phyloP scores from a whole-genome alignment of 2,329 filamentous ascomycete genomes.

The Septoria petroselini region DNA sequence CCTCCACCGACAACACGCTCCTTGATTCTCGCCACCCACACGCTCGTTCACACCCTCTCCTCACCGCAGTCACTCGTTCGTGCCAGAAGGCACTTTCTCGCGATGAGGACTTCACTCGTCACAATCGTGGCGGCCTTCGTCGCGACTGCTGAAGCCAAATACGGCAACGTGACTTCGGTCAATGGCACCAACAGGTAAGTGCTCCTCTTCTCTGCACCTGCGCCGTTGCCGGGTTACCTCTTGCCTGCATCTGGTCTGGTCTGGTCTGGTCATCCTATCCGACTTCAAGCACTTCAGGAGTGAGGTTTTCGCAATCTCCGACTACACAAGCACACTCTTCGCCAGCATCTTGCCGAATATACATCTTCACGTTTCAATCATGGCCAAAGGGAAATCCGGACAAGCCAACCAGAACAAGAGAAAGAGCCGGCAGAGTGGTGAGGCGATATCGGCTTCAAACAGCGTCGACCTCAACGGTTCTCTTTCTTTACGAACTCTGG shows the following conservation, averaged over 20 bases:
- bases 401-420: not conserved
- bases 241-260: not conserved
- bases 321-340: conserved; percentile 6
- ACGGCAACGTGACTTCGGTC: conserved; percentile 15
- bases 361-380: conserved; percentile 1
- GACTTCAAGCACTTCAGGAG: not conserved
- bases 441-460: not conserved
- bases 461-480: not conserved
- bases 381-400: conserved; percentile 6
- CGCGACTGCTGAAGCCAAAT: conserved; percentile 12
- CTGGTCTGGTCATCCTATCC: too few relatives aligned
- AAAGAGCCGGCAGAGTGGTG: not conserved
- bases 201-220: conserved; percentile 1
- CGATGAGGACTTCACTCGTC: conserved; percentile 21
- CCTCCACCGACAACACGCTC: conserved; percentile 15
- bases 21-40: conserved; percentile 4
- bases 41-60: conserved; percentile 22
- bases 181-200: conserved; percentile 22
- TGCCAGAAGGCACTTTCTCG: conserved; percentile 14
- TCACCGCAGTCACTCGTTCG: conserved; percentile 34
- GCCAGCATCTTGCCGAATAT: conserved; percentile 13
- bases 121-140: conserved; percentile 17
- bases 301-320: not conserved
- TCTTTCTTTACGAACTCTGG: not conserved
- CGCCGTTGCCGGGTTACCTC: not conserved